phyloP scores from a whole-genome alignment of 768 basidiomycete genomes.

The Galerina marginata region DNA sequence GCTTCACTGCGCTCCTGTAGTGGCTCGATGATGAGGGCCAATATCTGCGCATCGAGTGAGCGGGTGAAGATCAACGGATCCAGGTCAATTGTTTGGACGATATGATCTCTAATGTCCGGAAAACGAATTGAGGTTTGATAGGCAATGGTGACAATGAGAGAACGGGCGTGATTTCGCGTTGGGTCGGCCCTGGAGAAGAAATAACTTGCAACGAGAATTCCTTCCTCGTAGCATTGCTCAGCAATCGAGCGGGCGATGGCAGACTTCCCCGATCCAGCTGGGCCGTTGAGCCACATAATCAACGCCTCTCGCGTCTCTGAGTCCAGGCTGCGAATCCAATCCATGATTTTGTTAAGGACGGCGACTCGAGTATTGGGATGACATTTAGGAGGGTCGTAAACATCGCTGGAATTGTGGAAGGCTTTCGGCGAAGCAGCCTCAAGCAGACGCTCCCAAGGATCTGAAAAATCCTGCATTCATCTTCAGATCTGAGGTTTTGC shows the following conservation, averaged over 20 bases:
- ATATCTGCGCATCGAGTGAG: too few species aligned
- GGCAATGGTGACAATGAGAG: slow-evolving; percentile 17
- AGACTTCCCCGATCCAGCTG: slow-evolving; percentile 24
- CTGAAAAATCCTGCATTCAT: too few species aligned
- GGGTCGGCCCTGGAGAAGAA: slow-evolving; percentile 18
- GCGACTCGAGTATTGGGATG: slow-evolving; percentile 17
- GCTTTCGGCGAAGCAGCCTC: slow-evolving; percentile 8
- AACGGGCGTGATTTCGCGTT: slow-evolving; percentile 5
- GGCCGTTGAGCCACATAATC: slow-evolving; percentile 22
- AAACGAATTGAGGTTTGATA: slow-evolving; percentile 12
- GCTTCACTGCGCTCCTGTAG: background rate
- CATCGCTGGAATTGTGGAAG: slow-evolving; percentile 16
- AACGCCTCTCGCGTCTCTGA: background rate
- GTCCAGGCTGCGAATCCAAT: slow-evolving; percentile 14
- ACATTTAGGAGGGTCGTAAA: slow-evolving; percentile 18
- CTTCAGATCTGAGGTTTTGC: too few species aligned
- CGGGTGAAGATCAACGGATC: too few species aligned
- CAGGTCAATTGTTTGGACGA: too few species aligned
- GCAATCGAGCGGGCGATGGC: slow-evolving; percentile 18
- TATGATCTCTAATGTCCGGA: background rate
- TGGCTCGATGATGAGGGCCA: background rate
- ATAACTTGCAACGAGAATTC: slow-evolving; percentile 10
- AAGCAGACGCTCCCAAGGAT: background rate
- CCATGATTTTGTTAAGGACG: slow-evolving; percentile 13
- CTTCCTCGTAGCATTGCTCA: slow-evolving; percentile 3